phyloP scores from a whole-genome alignment of 108 stramenopile genomes.

The Cyclotella baltica region DNA sequence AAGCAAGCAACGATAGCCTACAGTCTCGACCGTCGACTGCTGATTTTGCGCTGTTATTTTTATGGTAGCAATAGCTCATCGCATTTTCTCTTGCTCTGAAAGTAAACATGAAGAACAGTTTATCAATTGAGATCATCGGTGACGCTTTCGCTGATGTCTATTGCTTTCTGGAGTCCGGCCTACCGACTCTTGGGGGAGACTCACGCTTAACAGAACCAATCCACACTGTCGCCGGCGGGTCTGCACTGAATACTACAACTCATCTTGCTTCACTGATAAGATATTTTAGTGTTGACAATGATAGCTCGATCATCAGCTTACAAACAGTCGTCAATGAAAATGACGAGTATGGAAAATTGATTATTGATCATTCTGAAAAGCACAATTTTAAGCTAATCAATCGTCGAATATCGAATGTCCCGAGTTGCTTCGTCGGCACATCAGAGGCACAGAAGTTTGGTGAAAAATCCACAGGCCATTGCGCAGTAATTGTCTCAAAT shows the following conservation, averaged over 20 bases:
- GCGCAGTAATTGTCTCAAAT: constrained; percentile 70
- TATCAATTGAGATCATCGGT: constrained; percentile 58
- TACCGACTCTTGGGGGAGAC: constrained; percentile 73
- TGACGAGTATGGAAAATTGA: constrained; percentile 72
- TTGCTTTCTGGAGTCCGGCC: constrained; percentile 60
- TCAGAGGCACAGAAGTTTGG: background rate
- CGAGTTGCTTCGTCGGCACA: constrained; percentile 31
- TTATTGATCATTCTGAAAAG: constrained; percentile 57
- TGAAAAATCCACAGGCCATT: constrained; percentile 72
- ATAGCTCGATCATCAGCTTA: constrained; percentile 36
- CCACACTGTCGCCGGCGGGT: constrained; percentile 70
- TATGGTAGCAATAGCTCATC: too few species aligned
- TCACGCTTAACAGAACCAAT: constrained; percentile 67
- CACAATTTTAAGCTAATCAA: constrained; percentile 70
- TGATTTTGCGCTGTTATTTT: too few species aligned
- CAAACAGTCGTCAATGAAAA: constrained; percentile 77
- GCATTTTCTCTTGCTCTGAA: too few species aligned
- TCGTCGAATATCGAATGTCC: constrained; percentile 44
- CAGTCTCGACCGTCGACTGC: too few species aligned
- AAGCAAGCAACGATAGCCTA: too few species aligned
- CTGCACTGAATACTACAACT: constrained; percentile 78
- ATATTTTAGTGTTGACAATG: constrained; percentile 27
- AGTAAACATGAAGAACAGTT: background rate
- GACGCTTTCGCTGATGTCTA: constrained; percentile 85
- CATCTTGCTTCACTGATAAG: constrained; percentile 59